A percentile compares a stretch with the other conserved stretches of the same genome.
phyloP scores from a whole-genome alignment of 2,329 filamentous ascomycete genomes.

The Aspergillus japonicus region DNA sequence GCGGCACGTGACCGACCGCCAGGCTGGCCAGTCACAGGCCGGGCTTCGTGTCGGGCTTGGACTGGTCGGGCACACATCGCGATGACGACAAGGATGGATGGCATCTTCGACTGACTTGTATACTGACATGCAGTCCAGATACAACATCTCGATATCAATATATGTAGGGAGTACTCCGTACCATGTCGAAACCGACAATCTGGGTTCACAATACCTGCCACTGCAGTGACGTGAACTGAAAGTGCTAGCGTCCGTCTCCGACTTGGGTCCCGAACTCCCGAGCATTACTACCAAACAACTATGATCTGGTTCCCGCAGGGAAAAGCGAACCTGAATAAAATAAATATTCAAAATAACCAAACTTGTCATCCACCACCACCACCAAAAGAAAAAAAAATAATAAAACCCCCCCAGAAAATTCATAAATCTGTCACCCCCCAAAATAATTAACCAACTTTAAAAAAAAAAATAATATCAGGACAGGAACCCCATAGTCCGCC shows the following conservation, averaged over 20 bases:
- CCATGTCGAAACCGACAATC: too few relatives aligned
- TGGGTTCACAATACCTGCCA: too few relatives aligned
- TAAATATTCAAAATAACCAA: not conserved
- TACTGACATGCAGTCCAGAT: too few relatives aligned
- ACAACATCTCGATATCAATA: too few relatives aligned
- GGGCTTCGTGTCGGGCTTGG: constrained; percentile 6
- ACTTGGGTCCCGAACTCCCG: not conserved
- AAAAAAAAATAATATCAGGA: not conserved
- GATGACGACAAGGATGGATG: constrained; percentile 14
- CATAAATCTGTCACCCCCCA: not conserved
- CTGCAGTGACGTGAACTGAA: too few relatives aligned
- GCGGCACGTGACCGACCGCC: constrained; percentile 19
- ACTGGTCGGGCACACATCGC: constrained; percentile 9
- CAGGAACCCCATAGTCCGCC: not conserved
- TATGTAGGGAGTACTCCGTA: too few relatives aligned
- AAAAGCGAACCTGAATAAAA: too few relatives aligned
- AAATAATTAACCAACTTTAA: not conserved
- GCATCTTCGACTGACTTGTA: too few relatives aligned
- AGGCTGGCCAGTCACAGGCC: constrained; percentile 14
- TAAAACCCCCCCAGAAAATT: not conserved
- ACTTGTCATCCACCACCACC: too few relatives aligned
- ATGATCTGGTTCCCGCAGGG: too few relatives aligned
- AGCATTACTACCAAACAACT: too few relatives aligned
- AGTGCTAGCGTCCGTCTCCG: not conserved
- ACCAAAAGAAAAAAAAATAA: not conserved